Conservation (phyloP, 768 basidiomycete species). For the Hygrophoropsis aurantiaca region DNA sequence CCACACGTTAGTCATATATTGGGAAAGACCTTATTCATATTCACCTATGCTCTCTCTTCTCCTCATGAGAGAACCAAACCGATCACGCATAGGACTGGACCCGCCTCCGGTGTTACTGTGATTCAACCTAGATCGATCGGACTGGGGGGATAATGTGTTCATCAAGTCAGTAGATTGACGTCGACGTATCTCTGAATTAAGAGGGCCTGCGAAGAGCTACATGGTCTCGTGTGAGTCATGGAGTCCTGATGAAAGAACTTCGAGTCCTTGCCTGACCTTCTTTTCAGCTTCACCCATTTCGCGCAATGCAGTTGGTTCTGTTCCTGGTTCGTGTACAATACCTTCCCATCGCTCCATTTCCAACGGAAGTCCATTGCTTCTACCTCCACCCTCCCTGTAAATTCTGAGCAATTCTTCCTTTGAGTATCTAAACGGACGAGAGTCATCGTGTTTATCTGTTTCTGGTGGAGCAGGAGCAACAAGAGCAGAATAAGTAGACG, state of each 20-base stretch:
- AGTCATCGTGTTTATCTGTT: conserved; percentile 59
- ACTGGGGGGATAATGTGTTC: conserved; percentile 54
- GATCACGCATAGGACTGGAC: conserved; percentile 64
- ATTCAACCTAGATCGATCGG: conserved; percentile 60
- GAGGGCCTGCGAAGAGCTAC: conserved; percentile 74
- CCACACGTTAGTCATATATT: conserved; percentile 6
- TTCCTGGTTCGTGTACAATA: conserved; percentile 74
- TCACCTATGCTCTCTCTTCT: conserved; percentile 73
- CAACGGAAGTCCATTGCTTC: conserved; percentile 67
- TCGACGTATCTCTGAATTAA: conserved; percentile 87
- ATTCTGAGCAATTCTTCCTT: conserved; percentile 84
- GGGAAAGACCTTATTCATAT: not conserved
- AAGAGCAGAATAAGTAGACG: conserved; percentile 71
- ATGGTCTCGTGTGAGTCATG: conserved; percentile 28
- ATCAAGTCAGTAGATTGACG: conserved; percentile 79
- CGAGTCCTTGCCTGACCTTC: conserved; percentile 58
- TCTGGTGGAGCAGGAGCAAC: conserved; percentile 54
- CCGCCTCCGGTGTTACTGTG: conserved; percentile 47
- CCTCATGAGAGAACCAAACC: conserved; percentile 60
- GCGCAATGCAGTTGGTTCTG: conserved; percentile 71
- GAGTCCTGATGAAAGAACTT: conserved; percentile 9
- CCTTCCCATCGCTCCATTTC: conserved; percentile 92
- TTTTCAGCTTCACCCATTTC: conserved; percentile 84
- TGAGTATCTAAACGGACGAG: conserved; percentile 82
- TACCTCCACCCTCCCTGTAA: conserved; percentile 77